Evolutionary conservation across 169 alveolate species (phyloP), one percentile per base, ranked within the genome.

Genomic region (Plasmodium coatneyi): DNA sequence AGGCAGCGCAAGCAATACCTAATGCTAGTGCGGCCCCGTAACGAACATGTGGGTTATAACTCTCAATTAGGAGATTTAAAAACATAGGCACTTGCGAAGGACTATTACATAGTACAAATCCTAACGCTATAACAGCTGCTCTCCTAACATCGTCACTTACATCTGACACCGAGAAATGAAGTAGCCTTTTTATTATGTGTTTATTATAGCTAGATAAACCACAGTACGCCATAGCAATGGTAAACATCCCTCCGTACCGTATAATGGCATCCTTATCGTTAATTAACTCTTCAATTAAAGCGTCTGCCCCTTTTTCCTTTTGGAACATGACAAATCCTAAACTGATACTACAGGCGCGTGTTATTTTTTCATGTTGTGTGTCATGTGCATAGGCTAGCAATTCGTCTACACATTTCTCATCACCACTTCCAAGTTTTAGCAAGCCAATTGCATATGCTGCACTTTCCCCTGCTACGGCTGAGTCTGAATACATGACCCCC

Each of bases 141-240:
- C 99, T 96, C 83, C 99, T 97, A n/a, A 99, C 99, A 96, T 99
- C 99, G 96, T 99, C 99, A 80, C 98, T 97, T 66, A 99, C 99
- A 94, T 99, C 99, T 19, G 99, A 97, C 5, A 99, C 99, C 36
- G 99, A 98, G 79, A 98, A 95, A 92, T 98, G 99, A 32, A 99
- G 95, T 70, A 99, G 97, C 93, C 98, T 98, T 87, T 98, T 98
- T 92, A 99, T 95, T 32, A 99, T 98, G 43, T 96, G 92, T 32
- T 92, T 92, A 92, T 92, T 92, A 46, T 83, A 80, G 74, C 84
- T 92, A 6, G 94, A 84, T 84, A 83, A 84, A 52, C 99, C 99
- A 80, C 99, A 99, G 94, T 99, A 99, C 2, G 99, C 99, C 95
- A 99, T 95, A 12, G 99, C 99, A 72, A 98, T 97, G 19, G 99